phyloP scores from a whole-genome alignment of 768 basidiomycete species.

The Pleurotus ostreatus region DNA sequence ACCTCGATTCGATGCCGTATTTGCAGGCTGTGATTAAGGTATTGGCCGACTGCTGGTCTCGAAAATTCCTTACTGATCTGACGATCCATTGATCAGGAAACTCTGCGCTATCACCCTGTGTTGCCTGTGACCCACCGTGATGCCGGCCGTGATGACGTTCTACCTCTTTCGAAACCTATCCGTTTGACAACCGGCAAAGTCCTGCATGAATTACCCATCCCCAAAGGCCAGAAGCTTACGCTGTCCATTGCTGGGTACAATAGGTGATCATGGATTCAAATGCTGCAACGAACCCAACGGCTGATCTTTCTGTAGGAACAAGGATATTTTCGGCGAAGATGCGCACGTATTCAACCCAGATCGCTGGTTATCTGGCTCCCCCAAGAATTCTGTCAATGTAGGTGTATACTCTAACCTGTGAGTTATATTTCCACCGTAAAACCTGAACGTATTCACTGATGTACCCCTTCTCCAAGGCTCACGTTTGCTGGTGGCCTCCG shows the following conservation, averaged over 20 bases:
- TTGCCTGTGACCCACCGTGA: slow-evolving; percentile 21
- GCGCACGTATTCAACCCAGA: slow-evolving; percentile 53
- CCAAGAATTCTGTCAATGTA: slow-evolving; percentile 35
- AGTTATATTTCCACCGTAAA: background rate
- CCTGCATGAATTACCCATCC: slow-evolving; percentile 16
- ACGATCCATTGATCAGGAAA: slow-evolving; percentile 20
- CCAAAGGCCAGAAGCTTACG: slow-evolving; percentile 15
- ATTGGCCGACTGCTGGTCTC: too few relatives aligned
- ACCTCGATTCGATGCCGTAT: slow-evolving; percentile 28
- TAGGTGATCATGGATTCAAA: slow-evolving; percentile 15
- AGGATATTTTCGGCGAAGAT: slow-evolving; percentile 55
- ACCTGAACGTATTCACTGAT: background rate
- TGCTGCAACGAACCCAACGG: too few relatives aligned
- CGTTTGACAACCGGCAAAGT: slow-evolving; percentile 17
- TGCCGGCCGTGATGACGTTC: slow-evolving; percentile 24
- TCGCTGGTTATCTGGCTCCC: slow-evolving; percentile 41
- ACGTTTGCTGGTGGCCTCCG: slow-evolving; percentile 47
- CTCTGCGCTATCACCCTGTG: slow-evolving; percentile 27
- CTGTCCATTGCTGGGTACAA: slow-evolving; percentile 22
- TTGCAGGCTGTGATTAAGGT: slow-evolving; percentile 29
- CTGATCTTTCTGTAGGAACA: slow-evolving; percentile 26
- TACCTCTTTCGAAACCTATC: slow-evolving; percentile 28
- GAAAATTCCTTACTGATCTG: too few relatives aligned
- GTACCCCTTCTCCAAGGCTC: slow-evolving; percentile 12
- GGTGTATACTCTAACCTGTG: slow-evolving; percentile 45